These are phyloP conservation scores for Stagonosporopsis chrysanthemi DNA, from an alignment of 2,329 filamentous ascomycete species.

Conservation along the genomic window DNA sequence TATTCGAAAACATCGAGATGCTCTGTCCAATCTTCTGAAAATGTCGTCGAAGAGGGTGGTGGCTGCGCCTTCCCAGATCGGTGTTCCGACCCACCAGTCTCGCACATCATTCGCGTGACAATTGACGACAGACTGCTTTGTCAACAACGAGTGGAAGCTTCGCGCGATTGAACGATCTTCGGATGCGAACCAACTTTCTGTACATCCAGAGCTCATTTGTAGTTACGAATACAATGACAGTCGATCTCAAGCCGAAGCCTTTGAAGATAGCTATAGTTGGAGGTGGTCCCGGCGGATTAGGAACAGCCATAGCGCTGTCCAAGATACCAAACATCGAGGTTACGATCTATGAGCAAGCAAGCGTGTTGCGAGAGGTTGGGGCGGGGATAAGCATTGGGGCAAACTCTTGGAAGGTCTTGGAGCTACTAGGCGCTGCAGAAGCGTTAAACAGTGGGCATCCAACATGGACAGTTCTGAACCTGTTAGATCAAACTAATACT, in stretches of 20 bases:
- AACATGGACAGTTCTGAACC: slow-evolving; percentile 41
- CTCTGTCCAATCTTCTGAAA: not conserved
- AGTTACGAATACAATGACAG: slow-evolving; percentile 13
- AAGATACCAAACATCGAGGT: slow-evolving; percentile 53
- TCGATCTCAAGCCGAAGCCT: slow-evolving; percentile 3
- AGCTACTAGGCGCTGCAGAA: slow-evolving; percentile 55
- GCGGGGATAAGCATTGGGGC: slow-evolving; percentile 57
- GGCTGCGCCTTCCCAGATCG: not conserved
- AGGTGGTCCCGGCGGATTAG: slow-evolving; percentile 51
- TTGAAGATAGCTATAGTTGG: slow-evolving; percentile 51
- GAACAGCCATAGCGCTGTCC: slow-evolving; percentile 56
- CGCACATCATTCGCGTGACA: slow-evolving; percentile 26
- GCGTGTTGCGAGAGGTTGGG: slow-evolving; percentile 56
- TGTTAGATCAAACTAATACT: slow-evolving; percentile 27
- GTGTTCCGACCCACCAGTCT: slow-evolving; percentile 3
- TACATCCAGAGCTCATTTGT: not conserved
- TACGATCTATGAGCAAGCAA: slow-evolving; percentile 56
- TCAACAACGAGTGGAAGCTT: slow-evolving; percentile 16
- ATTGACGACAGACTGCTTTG: slow-evolving; percentile 23
- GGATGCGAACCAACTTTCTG: not conserved
- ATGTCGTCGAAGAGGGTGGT: not conserved
- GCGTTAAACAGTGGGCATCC: slow-evolving; percentile 39
- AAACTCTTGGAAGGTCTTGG: slow-evolving; percentile 59
- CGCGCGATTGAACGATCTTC: not conserved
- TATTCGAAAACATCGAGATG: not conserved